These are phyloP conservation scores for Cicer yamashitae DNA, from an alignment of 306 rosid species.

Conservation along the genomic window DNA sequence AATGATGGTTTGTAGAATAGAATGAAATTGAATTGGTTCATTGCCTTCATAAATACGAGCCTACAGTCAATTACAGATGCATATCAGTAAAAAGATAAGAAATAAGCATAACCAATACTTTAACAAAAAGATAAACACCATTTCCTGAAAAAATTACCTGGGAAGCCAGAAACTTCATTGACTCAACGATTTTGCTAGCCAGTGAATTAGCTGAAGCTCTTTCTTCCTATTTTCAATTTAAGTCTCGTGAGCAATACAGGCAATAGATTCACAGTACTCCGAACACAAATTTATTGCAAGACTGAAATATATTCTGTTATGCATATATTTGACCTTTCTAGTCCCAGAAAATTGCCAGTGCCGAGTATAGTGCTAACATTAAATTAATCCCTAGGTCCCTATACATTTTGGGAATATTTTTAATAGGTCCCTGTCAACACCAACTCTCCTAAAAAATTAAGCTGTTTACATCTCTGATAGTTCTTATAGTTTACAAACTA, in stretches of 20 bases:
- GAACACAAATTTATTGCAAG: slow-evolving; percentile 29
- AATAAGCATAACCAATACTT: slow-evolving; percentile 22
- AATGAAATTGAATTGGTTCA: slow-evolving; percentile 83
- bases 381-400: background rate
- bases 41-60: slow-evolving; percentile 88
- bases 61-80: slow-evolving; percentile 51
- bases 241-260: slow-evolving; percentile 42
- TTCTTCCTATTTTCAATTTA: slow-evolving; percentile 72
- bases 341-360: slow-evolving; percentile 32
- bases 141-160: slow-evolving; percentile 63
- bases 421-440: slow-evolving; percentile 15
- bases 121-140: slow-evolving; percentile 27
- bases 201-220: slow-evolving; percentile 75
- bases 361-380: slow-evolving; percentile 25
- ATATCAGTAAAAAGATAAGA: slow-evolving; percentile 49
- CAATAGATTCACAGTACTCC: slow-evolving; percentile 34
- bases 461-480: slow-evolving; percentile 25
- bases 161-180: slow-evolving; percentile 81
- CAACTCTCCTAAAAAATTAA: slow-evolving; percentile 13
- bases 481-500: slow-evolving; percentile 24
- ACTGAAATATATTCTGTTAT: slow-evolving; percentile 5
- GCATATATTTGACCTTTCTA: slow-evolving; percentile 36
- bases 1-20: slow-evolving; percentile 82
- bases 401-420: slow-evolving; percentile 5
- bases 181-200: slow-evolving; percentile 86